Evolutionary conservation across 2,329 filamentous ascomycete species (phyloP).

Genomic region (Alternaria brassicae): DNA sequence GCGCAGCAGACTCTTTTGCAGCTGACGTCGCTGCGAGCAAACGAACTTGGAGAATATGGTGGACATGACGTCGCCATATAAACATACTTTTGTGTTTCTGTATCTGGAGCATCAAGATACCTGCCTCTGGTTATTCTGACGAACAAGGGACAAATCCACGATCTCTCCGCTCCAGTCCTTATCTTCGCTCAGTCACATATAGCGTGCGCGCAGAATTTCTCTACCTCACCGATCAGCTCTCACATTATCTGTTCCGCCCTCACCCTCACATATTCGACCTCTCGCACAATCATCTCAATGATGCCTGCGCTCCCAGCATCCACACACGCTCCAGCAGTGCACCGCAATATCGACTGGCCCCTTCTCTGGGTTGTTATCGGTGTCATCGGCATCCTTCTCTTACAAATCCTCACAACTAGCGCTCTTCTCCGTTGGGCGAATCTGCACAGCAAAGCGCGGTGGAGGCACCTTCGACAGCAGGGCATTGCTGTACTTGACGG

Average conservation of each 20-base stretch:
- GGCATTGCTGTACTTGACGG: slow-evolving; percentile 23
- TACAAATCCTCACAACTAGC: slow-evolving; percentile 5
- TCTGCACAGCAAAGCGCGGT: slow-evolving; percentile 18
- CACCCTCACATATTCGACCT: not conserved
- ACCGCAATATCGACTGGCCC: slow-evolving; percentile 5
- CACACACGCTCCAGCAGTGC: not conserved
- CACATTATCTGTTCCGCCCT: not conserved
- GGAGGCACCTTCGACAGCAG: slow-evolving; percentile 13
- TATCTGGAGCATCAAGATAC: not conserved
- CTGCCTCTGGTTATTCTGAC: not conserved
- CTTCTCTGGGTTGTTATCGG: slow-evolving; percentile 7
- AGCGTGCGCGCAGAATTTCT: not conserved
- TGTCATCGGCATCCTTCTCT: slow-evolving; percentile 9
- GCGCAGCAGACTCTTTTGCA: not conserved
- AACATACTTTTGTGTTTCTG: not conserved
- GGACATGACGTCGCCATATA: not conserved
- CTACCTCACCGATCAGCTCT: not conserved
- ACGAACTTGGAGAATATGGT: not conserved
- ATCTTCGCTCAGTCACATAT: not conserved
- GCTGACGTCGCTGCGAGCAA: not conserved
- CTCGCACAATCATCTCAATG: not conserved
- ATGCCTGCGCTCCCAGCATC: not conserved
- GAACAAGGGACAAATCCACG: not conserved
- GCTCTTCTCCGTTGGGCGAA: slow-evolving; percentile 5
- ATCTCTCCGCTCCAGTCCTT: not conserved